Conservation (phyloP, 495 filamentous ascomycete species). For the Penicillium dipodomyicola region DNA sequence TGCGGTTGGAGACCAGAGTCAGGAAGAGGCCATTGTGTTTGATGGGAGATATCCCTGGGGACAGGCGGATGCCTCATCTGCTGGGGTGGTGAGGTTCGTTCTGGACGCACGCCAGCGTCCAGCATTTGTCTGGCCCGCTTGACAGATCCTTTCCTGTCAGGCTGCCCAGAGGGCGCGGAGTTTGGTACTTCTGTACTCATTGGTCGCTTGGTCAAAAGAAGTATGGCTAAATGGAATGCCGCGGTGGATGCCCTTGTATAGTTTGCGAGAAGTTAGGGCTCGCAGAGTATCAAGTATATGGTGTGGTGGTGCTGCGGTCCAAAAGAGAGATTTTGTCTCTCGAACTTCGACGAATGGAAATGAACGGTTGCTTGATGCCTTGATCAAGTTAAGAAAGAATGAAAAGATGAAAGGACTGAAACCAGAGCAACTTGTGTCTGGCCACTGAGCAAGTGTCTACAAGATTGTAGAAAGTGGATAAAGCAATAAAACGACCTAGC, state of each 20-base stretch:
- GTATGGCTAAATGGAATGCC: neutral
- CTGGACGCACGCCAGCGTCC: slow-evolving; percentile 47
- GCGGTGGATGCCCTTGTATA: neutral
- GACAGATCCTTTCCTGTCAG: slow-evolving; percentile 42
- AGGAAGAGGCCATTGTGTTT: slow-evolving; percentile 44
- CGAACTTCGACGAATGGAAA: neutral
- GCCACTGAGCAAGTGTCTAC: slow-evolving; percentile 13
- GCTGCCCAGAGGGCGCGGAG: slow-evolving; percentile 13
- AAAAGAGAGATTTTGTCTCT: neutral
- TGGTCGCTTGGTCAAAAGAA: neutral
- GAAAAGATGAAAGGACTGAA: slow-evolving; percentile 11
- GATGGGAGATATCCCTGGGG: slow-evolving; percentile 27
- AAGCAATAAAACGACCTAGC: slow-evolving; percentile 14
- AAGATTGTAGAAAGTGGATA: slow-evolving; percentile 15
- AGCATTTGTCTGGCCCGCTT: slow-evolving; percentile 52
- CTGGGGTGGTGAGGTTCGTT: slow-evolving; percentile 29
- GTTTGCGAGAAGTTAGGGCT: slow-evolving; percentile 6
- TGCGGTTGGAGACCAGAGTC: slow-evolving; percentile 33
- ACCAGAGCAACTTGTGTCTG: slow-evolving; percentile 9
- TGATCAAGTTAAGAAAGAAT: slow-evolving; percentile 20
- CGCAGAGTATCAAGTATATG: slow-evolving; percentile 3
- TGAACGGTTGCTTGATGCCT: slow-evolving; percentile 14
- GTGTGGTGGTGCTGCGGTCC: neutral
- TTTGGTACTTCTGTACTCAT: slow-evolving; percentile 20
- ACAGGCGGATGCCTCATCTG: slow-evolving; percentile 19